Base-by-base conservation (phyloP, 2,329 filamentous ascomycete species). In the Cercospora brassicicola region DNA sequence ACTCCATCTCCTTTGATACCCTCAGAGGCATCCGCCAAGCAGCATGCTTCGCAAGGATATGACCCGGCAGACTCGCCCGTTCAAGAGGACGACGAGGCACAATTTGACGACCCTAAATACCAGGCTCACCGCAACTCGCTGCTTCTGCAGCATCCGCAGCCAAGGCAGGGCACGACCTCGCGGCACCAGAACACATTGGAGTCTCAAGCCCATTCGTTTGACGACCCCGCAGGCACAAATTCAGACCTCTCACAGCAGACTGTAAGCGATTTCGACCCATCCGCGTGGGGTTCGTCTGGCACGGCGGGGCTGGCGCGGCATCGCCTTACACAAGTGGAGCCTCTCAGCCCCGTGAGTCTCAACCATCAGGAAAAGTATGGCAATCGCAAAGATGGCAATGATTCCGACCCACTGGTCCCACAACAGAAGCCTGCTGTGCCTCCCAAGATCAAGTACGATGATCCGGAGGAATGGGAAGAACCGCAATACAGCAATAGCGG, bases 121-220 rank as follows among this genome's bases (percentile, higher is more conserved):
- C 90, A 91, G 78, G 91, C 90, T 65, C 90, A 94, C 78, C 89
- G 91, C 73, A 92, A 94, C 80, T 93, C 91, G 28, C 79, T 94
- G 65, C 92, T 93, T 74, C 82, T 94, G 45, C 88, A 93, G 76
- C 91, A 94, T 78, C 91, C 91, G 5, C 91, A 94, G 77, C 91
- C 91, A 8, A 84, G 90, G 30, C 88, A 87, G 18, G 91, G 91
- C 0, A 89, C 91, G 65, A 92, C 89, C 0, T 88, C 90, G 76
- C 88, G 89, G 28, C 92, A 92, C 79, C 89, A 91, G 73, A 90
- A 87, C 28, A 87, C 90, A 1, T 84, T 94, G 20, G 91, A 94
- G 80, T 87, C 85, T 8, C 89, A 91, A 68, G 91, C 91, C 2
- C 86, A 90, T 64, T 86, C 89, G 65, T 93, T 88, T 45, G 69